These are phyloP conservation scores for Silene coronaria DNA, from an alignment of 179 eudicot species.

Conservation along the genomic window DNA sequence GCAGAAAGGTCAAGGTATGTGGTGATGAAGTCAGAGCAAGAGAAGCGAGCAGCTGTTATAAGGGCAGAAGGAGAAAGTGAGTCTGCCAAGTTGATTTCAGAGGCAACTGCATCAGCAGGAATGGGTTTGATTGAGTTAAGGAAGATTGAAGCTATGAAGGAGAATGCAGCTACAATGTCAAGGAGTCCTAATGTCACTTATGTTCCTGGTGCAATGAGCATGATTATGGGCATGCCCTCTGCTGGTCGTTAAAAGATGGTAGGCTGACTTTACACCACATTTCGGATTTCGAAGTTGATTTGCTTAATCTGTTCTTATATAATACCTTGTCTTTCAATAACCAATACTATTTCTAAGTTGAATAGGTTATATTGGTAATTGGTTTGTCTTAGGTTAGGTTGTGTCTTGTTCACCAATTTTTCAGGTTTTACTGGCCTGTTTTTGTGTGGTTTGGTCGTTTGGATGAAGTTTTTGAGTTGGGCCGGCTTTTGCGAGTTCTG, in stretches of 20 bases:
- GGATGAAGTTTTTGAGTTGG: too few relatives aligned
- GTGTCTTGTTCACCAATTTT: too few relatives aligned
- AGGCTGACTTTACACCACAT: slow-evolving; percentile 2
- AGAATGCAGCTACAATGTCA: slow-evolving; percentile 57
- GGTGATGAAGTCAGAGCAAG: slow-evolving; percentile 91
- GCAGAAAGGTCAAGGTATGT: slow-evolving; percentile 91
- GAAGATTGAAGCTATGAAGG: slow-evolving; percentile 91
- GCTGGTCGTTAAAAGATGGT: slow-evolving; percentile 31
- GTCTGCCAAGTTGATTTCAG: slow-evolving; percentile 85
- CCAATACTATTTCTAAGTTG: too few relatives aligned
- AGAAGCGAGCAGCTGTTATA: slow-evolving; percentile 79
- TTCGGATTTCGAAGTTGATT: background rate
- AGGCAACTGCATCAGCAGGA: slow-evolving; percentile 74
- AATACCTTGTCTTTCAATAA: background rate
- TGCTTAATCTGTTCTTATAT: background rate
- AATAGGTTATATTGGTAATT: too few relatives aligned
- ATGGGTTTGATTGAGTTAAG: slow-evolving; percentile 89
- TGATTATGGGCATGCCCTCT: slow-evolving; percentile 55
- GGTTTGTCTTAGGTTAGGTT: too few relatives aligned
- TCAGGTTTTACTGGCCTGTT: too few relatives aligned
- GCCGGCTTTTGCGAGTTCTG: too few relatives aligned
- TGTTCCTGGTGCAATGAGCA: slow-evolving; percentile 54
- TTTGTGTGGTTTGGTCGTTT: too few relatives aligned
- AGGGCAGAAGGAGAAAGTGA: slow-evolving; percentile 99
- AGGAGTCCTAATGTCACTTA: slow-evolving; percentile 62